Base-by-base conservation (phyloP, 208 protist genomes). In the Wallacemonas sp. region DNA sequence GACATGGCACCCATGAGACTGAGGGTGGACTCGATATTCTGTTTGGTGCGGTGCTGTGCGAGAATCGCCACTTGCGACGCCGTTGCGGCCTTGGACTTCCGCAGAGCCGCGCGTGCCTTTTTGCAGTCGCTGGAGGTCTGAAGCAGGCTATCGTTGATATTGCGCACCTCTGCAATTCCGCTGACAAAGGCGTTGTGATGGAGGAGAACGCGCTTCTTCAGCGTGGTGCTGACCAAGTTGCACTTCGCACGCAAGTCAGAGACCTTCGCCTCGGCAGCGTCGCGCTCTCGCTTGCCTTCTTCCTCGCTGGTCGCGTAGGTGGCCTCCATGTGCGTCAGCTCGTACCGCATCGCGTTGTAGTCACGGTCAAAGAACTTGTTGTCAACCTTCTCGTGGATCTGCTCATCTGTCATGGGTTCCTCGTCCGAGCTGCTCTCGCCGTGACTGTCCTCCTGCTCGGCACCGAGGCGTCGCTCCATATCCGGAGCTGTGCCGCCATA, bases 61-160 rank as follows among this genome's bases (percentile, higher is more conserved):
- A 92, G 59, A 61, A 95, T 62, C 11, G 61, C 59, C 12, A 95
- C 68, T 66, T 85, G 80, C 41, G 77, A 72, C 41, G 73, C 79
- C 9, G 81, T 80, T 1, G 44, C 51, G 38, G 77, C 75, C 58
- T 91, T 92, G 12, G 78, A 79, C 49, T 70, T 83, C 19, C 86
- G 82, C 34, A 95, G 77, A 9, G 77, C 77, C 30, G 70, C 73
- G 14, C 90, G 77, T 0, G 81, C 72, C 62, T 93, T 91, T 42
- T 90, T 95, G 66, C 90, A 92, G 56, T 93, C 86, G 55, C 83
- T 92, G 5, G 86, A 92, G 27, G 90, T 91, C 53, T 85, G 75
- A 31, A 93, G 68, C 1, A 95, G 77, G 28, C 72, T 70, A 66
- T 92, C 82, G 65, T 95, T 95, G 17, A 95, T 67, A 19, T 68